Evolutionary conservation across 495 filamentous ascomycete genomes (phyloP), one percentile per base, ranked within the genome.

Genomic region (Choiromyces venosus): DNA sequence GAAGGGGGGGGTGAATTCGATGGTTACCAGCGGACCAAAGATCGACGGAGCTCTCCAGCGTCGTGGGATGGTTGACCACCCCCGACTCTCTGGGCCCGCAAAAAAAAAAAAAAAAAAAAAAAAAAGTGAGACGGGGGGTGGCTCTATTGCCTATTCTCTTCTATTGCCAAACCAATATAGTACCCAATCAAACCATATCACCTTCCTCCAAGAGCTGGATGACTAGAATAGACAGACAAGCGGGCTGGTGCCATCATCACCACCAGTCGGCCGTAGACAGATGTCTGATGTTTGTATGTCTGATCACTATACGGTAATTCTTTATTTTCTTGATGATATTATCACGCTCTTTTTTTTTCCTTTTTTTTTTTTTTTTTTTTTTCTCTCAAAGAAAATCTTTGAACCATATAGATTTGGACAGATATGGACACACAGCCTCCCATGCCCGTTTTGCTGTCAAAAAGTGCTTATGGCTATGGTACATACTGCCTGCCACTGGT

Each of bases 401-500:
- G 46, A 56, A 29, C 46, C 46, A 56, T 56, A 56, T 56, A 56
- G 46, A 56, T 56, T 56, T 4, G 46, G 29, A 56, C 46, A 56
- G 46, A 56, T 56, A 56, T 25, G n/a, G 46, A 56, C n/a, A 29
- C 46, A 56, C 46, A 56, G n/a, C 46, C 46, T 12, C 46, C 14
- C 46, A 12, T 56, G 46, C n/a, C 46, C 46, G 46, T 56, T 56
- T 56, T 12, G 46, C 46, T 56, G 46, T 56, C 46, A 56, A 56
- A 25, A 56, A 9, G 46, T 56, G 46, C 0, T 56, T 29, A 56
- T 56, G 46, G 46, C n/a, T 56, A 25, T 56, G 46, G 21, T 56
- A n/a, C 46, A 56, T 56, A 56, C n/a, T 56, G n/a, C 46, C n/a
- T 56, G n/a, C 46, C 46, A 56, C 46, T 56, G 46, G 46, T 56